Percentiles rank a stretch among this genome's conserved stretches.
Evolutionary conservation across 495 filamentous ascomycete genomes (phyloP).

Genomic region (Melanomma pulvis-pyrius): DNA sequence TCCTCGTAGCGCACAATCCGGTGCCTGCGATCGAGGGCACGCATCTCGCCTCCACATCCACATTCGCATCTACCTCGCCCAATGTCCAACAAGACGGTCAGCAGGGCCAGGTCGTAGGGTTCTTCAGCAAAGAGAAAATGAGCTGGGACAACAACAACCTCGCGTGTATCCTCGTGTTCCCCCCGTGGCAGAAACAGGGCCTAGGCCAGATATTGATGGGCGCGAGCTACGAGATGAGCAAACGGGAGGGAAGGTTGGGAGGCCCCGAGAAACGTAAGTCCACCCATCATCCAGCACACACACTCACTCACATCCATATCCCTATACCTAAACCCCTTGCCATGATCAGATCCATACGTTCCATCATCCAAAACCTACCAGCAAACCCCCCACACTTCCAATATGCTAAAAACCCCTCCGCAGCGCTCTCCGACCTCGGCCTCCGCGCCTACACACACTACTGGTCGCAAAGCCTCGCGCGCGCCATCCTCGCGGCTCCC

Average conservation of each 20-base stretch:
- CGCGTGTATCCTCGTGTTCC: slow-evolving; percentile 94
- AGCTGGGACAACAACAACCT: slow-evolving; percentile 99
- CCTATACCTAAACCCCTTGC: not conserved
- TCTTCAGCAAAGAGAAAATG: slow-evolving; percentile 98
- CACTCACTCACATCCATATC: too few relatives aligned
- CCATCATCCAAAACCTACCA: not conserved
- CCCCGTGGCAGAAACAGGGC: slow-evolving; percentile 89
- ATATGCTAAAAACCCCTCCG: not conserved
- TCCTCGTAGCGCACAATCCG: slow-evolving; percentile 69
- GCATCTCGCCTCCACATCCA: not conserved
- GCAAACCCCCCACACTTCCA: not conserved
- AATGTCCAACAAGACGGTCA: slow-evolving; percentile 4
- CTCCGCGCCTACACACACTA: slow-evolving; percentile 76
- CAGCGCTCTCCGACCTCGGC: slow-evolving; percentile 77
- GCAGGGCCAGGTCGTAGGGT: slow-evolving; percentile 71
- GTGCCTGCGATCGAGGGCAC: slow-evolving; percentile 33
- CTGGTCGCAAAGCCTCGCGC: slow-evolving; percentile 79
- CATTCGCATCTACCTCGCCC: too few relatives aligned
- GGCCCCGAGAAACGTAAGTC: slow-evolving; percentile 79
- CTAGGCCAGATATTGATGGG: slow-evolving; percentile 90
- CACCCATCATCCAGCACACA: not conserved
- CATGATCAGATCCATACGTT: not conserved
- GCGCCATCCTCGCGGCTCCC: slow-evolving; percentile 56
- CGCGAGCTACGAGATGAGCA: slow-evolving; percentile 89
- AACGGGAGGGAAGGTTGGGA: slow-evolving; percentile 78